These are phyloP conservation scores for Hansfordia pulvinata DNA, from an alignment of 2,329 filamentous ascomycete species.

Conservation along the genomic window DNA sequence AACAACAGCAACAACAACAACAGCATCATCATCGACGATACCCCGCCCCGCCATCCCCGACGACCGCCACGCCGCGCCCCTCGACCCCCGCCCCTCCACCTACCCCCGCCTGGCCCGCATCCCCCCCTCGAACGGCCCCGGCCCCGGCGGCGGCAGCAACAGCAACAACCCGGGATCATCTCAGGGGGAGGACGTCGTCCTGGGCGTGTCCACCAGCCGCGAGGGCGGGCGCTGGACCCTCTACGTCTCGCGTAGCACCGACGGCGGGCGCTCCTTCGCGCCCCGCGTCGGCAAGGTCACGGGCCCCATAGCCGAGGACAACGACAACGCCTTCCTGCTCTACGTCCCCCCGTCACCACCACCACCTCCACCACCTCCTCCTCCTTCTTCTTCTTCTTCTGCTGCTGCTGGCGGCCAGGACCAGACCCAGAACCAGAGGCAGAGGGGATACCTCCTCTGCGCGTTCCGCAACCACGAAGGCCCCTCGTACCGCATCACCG, in stretches of 20 bases:
- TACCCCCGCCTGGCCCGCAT: no score
- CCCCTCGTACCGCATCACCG: slow-evolving; percentile 30
- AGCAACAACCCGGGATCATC: slow-evolving; percentile 28
- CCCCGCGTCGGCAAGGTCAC: slow-evolving; percentile 24
- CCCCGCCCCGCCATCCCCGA: no score
- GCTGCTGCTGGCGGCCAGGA: no score
- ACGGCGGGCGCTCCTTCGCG: slow-evolving; percentile 24
- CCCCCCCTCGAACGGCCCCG: slow-evolving; percentile 30
- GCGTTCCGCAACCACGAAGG: slow-evolving; percentile 34
- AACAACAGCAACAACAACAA: no score
- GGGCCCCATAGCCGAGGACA: no score
- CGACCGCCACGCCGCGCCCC: no score
- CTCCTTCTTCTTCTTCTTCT: no score
- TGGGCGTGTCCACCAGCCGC: slow-evolving; percentile 29
- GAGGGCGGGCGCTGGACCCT: slow-evolving; percentile 22
- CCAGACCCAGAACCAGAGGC: no score
- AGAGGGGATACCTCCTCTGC: slow-evolving; percentile 21
- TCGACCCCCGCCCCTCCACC: no score
- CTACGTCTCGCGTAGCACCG: slow-evolving; percentile 26
- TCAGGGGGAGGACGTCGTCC: slow-evolving; percentile 27
- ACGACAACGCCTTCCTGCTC: slow-evolving; percentile 31
- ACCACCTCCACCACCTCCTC: no score
- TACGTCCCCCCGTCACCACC: slow-evolving; percentile 18
- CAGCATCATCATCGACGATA: no score
- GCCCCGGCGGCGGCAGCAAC: slow-evolving; percentile 25